Evolutionary conservation across 1,139 yeast species (phyloP).

Genomic region (Yamadazyma atmosphaerica): DNA sequence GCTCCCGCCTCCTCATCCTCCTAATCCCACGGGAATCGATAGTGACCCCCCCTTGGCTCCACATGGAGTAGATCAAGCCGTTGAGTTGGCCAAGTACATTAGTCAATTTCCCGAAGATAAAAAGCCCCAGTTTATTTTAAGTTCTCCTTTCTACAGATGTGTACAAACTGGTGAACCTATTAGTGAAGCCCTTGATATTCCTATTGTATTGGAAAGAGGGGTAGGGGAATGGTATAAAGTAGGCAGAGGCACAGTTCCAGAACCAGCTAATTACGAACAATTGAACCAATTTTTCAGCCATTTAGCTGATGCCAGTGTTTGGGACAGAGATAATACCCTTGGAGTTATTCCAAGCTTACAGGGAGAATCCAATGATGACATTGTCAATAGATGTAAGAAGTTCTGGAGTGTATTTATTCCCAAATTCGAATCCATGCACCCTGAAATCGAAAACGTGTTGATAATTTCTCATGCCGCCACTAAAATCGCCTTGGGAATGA

Average conservation of each 20-base stretch:
- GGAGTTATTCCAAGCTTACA: constrained; percentile 51
- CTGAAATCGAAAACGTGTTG: constrained; percentile 55
- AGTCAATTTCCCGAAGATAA: constrained; percentile 37
- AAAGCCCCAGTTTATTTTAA: constrained; percentile 61
- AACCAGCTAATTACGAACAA: constrained; percentile 54
- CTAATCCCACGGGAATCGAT: constrained; percentile 77
- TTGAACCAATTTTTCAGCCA: constrained; percentile 52
- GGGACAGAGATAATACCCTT: constrained; percentile 46
- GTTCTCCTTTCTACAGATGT: constrained; percentile 90
- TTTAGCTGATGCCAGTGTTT: constrained; percentile 35
- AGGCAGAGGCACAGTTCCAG: constrained; percentile 52
- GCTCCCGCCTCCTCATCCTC: constrained; percentile 75
- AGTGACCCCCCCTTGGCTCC: constrained; percentile 80
- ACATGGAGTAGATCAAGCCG: constrained; percentile 80
- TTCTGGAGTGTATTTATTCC: constrained; percentile 56
- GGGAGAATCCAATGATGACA: constrained; percentile 69
- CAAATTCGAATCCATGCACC: constrained; percentile 50
- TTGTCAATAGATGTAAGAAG: constrained; percentile 52
- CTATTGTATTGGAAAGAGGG: constrained; percentile 69
- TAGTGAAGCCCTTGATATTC: constrained; percentile 54
- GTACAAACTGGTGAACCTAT: constrained; percentile 76
- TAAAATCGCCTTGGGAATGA: constrained; percentile 74
- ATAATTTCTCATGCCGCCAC: constrained; percentile 84
- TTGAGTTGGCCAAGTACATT: constrained; percentile 61
- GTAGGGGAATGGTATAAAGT: constrained; percentile 72